phyloP scores from a whole-genome alignment of 169 alveolate genomes.

The Prorocentrum cordatum region DNA sequence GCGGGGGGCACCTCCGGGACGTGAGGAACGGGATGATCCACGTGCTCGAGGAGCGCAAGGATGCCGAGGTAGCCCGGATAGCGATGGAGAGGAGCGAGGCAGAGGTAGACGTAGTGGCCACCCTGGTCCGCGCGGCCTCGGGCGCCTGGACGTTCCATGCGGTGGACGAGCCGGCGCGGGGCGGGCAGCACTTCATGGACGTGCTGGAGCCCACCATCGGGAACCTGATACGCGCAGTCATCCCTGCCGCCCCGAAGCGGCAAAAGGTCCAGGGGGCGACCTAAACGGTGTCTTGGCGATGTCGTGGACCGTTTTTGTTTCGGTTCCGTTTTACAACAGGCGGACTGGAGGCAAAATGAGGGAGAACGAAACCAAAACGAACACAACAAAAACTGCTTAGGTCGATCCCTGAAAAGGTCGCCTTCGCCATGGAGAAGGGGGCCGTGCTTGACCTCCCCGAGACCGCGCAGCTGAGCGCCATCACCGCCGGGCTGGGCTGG shows the following conservation, averaged over 20 bases:
- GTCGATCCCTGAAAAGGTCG: too few species aligned
- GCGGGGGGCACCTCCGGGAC: not conserved
- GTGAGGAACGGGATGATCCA: not conserved
- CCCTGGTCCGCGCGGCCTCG: too few species aligned
- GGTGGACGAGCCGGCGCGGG: not conserved
- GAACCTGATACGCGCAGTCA: conserved; percentile 14
- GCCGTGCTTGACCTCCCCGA: conserved; percentile 27
- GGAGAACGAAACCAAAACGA: not conserved
- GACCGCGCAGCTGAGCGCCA: not conserved
- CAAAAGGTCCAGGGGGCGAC: not conserved
- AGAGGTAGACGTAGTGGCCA: too few species aligned
- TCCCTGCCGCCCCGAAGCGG: conserved; percentile 58
- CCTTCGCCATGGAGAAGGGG: conserved; percentile 66
- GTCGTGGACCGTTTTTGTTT: not conserved
- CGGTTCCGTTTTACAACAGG: not conserved
- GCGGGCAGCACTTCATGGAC: conserved; percentile 55
- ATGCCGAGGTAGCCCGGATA: not conserved
- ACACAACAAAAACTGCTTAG: not conserved
- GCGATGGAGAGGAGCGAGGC: not conserved
- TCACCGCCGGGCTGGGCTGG: conserved; percentile 62
- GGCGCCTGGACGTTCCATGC: not conserved
- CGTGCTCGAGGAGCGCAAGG: not conserved
- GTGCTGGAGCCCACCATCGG: conserved; percentile 58
- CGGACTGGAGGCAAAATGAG: not conserved
- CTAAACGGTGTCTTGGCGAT: not conserved